Conservation (phyloP, 2,329 filamentous ascomycete species). For the Alternaria longipes region DNA sequence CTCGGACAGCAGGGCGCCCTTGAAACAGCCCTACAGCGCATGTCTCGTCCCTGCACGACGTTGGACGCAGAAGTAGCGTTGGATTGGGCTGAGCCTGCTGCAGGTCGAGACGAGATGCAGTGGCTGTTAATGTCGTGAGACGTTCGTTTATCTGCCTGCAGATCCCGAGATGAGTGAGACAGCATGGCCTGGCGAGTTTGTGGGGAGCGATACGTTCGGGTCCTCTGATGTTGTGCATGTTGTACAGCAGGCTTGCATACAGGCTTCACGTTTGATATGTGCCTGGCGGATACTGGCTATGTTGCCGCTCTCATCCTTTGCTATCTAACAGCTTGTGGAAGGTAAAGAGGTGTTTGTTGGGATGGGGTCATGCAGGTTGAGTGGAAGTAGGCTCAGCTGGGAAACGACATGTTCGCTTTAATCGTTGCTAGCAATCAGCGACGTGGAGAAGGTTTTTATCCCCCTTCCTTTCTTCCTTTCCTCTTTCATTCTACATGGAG, state of each 20-base stretch:
- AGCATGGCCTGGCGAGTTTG: conserved; percentile 33
- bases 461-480: neutral
- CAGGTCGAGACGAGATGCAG: conserved; percentile 2
- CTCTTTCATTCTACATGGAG: neutral
- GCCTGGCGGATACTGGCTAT: neutral
- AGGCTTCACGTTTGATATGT: conserved; percentile 9
- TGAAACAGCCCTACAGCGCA: conserved; percentile 18
- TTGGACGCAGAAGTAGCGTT: neutral
- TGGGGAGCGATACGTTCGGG: conserved; percentile 31
- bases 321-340: conserved; percentile 24
- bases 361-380: neutral
- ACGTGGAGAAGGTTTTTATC: too few relatives aligned
- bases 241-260: conserved; percentile 7
- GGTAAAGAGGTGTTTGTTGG: neutral
- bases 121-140: conserved; percentile 27
- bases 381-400: neutral
- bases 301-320: conserved; percentile 12
- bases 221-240: conserved; percentile 12
- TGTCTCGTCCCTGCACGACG: conserved; percentile 5
- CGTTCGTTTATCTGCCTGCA: conserved; percentile 38
- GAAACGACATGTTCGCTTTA: neutral
- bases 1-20: conserved; percentile 14
- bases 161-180: conserved; percentile 42
- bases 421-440: neutral
- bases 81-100: conserved; percentile 6